These are phyloP conservation scores for Hanseniaspora taiwanica DNA, from an alignment of 805 yeast species.

Conservation along the genomic window DNA sequence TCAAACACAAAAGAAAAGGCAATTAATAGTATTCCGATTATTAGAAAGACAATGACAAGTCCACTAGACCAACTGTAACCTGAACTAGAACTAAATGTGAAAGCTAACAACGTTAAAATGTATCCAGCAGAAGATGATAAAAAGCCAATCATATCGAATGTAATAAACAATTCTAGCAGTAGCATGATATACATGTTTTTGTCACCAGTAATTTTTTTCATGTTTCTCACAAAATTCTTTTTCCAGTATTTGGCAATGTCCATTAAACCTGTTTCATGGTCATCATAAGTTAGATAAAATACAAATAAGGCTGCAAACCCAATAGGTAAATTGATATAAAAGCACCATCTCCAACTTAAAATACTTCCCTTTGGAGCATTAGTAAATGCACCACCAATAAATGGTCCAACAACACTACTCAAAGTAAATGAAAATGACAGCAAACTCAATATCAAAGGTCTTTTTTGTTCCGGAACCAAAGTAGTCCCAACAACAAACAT, in stretches of 20 bases:
- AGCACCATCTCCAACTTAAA: slow-evolving; percentile 64
- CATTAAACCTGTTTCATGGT: background rate
- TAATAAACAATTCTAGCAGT: slow-evolving; percentile 7
- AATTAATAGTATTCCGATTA: slow-evolving; percentile 1
- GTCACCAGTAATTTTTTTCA: slow-evolving; percentile 1
- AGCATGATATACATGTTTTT: slow-evolving; percentile 1
- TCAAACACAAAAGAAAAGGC: slow-evolving; percentile 1
- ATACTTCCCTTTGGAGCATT: slow-evolving; percentile 29
- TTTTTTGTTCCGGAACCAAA: slow-evolving; percentile 13
- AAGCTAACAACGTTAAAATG: slow-evolving; percentile 12
- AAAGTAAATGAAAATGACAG: slow-evolving; percentile 27
- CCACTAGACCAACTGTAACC: background rate
- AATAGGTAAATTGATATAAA: slow-evolving; percentile 52
- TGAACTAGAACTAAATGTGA: slow-evolving; percentile 9
- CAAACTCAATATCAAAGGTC: slow-evolving; percentile 13
- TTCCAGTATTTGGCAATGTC: background rate
- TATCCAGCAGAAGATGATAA: slow-evolving; percentile 13
- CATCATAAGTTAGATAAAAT: slow-evolving; percentile 7
- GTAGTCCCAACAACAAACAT: slow-evolving; percentile 38
- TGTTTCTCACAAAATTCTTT: background rate
- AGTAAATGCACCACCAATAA: slow-evolving; percentile 54
- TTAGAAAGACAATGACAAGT: background rate
- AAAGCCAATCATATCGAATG: slow-evolving; percentile 15
- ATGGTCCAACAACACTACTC: slow-evolving; percentile 46
- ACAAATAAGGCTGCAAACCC: slow-evolving; percentile 31